Base-by-base conservation (phyloP, 1,284 basidiomycete species). In the Anthracocystis walkeri region DNA sequence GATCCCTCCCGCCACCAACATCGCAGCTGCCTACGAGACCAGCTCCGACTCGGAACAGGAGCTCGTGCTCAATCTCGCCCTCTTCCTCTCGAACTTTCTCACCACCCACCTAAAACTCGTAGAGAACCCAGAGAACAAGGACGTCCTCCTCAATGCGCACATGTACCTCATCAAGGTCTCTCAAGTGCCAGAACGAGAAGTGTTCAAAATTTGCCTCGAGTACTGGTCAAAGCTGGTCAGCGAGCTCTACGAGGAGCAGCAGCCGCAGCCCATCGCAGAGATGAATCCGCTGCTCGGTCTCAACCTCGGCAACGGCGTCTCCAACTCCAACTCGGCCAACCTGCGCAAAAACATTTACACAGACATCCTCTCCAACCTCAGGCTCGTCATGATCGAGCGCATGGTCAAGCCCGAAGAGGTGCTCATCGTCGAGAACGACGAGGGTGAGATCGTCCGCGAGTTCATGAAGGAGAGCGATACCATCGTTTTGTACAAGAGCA, bases 401-500 rank as follows among this genome's bases (percentile, higher is more conserved):
- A 99, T 99, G 97, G 97, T 98, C 80, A 99, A 99, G 87, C 97
- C 97, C 12, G 97, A 99, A 86, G 97, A 99, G 90, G 67, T 77
- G 33, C 88, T 99, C 55, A 95, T 99, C 77, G 97, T 99, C 33
- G 97, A 99, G 87, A 99, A 99, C 85, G 97, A 99, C 80, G 97
- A 99, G 86, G 97, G 97, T 73, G 97, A 99, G 88, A 97, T 99
- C 77, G 97, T 99, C 25, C 91, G 97, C 74, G 97, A 99, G 86
- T 97, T 99, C 86, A 93, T 99, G 92, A 99, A 99, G 88, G 97
- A 99, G 87, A 92, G 89, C 84, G 97, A 99, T 86, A 99, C 97
- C 49, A 98, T 99, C 80, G 95, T 98, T 38, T 89, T 99, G 29
- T 99, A 99, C 90, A 99, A 99, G 89, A 93, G 92, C 56, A 99